phyloP scores from a whole-genome alignment of 306 rosid species.

The Cicer pinnatifidum region DNA sequence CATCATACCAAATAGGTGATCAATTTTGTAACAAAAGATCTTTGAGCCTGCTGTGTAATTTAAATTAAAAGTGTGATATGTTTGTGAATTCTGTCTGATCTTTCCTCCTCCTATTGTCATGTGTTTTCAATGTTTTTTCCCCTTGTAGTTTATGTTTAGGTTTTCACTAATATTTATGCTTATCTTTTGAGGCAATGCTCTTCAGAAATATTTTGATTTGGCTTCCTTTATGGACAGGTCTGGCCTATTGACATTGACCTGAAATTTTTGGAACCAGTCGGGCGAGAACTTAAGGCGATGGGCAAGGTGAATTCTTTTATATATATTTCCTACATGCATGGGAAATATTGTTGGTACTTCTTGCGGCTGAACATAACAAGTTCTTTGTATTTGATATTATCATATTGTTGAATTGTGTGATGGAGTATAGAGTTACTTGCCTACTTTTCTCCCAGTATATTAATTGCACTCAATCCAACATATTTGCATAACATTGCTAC shows the following conservation, averaged over 20 bases:
- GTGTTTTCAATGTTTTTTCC: slow-evolving; percentile 9
- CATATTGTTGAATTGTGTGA: slow-evolving; percentile 26
- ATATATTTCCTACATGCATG: slow-evolving; percentile 17
- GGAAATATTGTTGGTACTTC: slow-evolving; percentile 6
- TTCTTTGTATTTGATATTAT: slow-evolving; percentile 32
- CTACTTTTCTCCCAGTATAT: neutral
- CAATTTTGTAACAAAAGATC: neutral
- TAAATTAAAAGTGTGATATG: slow-evolving; percentile 16
- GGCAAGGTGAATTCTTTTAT: slow-evolving; percentile 69
- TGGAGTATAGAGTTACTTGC: neutral
- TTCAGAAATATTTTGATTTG: slow-evolving; percentile 1
- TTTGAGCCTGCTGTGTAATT: slow-evolving; percentile 8
- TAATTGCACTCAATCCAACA: slow-evolving; percentile 6
- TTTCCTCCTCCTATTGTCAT: slow-evolving; percentile 14
- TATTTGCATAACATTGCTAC: slow-evolving; percentile 2
- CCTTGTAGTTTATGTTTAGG: neutral
- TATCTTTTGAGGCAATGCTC: slow-evolving; percentile 12
- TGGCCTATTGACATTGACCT: slow-evolving; percentile 81
- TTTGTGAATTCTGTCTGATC: neutral
- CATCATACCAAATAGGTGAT: neutral
- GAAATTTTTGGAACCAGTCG: slow-evolving; percentile 86
- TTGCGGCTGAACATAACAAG: slow-evolving; percentile 6
- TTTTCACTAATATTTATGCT: slow-evolving; percentile 19
- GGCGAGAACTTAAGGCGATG: slow-evolving; percentile 78
- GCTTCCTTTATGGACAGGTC: slow-evolving; percentile 62